phyloP scores from a whole-genome alignment of 192 early-diverging fungal genomes.

The Backusella tuberculispora region DNA sequence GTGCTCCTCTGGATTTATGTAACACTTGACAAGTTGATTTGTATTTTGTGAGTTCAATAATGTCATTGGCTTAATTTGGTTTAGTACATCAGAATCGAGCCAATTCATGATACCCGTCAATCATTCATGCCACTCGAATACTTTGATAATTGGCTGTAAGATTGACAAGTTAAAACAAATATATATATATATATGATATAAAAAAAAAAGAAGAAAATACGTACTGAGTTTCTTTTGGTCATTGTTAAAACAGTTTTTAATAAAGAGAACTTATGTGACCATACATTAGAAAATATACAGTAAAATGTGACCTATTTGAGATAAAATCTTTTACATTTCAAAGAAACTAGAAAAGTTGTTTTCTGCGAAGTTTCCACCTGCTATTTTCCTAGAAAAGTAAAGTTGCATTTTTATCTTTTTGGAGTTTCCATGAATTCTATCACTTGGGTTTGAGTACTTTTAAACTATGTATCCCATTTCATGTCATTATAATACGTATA shows the following conservation, averaged over 20 bases:
- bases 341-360: background rate
- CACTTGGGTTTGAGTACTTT: background rate
- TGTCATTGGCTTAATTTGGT: background rate
- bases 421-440: background rate
- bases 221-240: background rate
- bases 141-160: background rate
- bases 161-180: background rate
- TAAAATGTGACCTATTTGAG: background rate
- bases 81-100: background rate
- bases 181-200: too few relatives aligned
- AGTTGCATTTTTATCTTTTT: background rate
- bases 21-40: slow-evolving; percentile 1
- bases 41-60: background rate
- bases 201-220: background rate
- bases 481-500: too few relatives aligned
- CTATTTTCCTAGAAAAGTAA: background rate
- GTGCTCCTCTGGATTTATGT: background rate
- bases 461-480: background rate
- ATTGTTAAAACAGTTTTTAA: background rate
- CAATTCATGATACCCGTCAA: background rate
- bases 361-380: background rate
- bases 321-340: background rate
- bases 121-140: background rate
- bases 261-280: background rate
- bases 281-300: background rate